Base-by-base conservation (phyloP, 768 basidiomycete species). In the Leccinum disarticulatum region DNA sequence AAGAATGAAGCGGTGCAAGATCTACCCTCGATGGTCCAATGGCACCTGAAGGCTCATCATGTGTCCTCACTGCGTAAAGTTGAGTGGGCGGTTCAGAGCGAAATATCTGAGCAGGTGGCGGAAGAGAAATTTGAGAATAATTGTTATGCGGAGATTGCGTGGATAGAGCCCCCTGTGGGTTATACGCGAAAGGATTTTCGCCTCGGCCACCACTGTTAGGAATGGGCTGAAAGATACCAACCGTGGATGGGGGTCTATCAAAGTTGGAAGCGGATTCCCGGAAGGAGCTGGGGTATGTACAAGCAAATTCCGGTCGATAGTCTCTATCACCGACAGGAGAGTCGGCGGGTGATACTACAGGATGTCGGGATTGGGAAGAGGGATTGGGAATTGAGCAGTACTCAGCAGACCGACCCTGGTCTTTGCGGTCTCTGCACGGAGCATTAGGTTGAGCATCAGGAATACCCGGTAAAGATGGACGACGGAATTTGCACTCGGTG, bases 1-100 rank as follows among this genome's bases (percentile, higher is more conserved):
- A 74, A 19, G 81, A 74, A 55, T 81, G 75, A 52, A 90, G 76
- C 14, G 88, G 87, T 7, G 83, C 85, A 15, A 90, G 79, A 59
- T 79, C 80, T 36, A 77, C 72, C 35, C 74, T 70, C 15, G 67
- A 61, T 4, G 72, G 60, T 57, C 72, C 72, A 14, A 66, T 63
- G 8, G 64, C 47, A 30, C 54, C 27, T 25, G 50, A 14, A 17
- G 69, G 43, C 25, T 65, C 73, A 0, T 68, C 71, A 25, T 62
- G 41, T 3, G 66, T n/a, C 36, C 54, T 59, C 28, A 74, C 74
- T 38, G 74, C 68, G 54, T 71, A 73, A 13, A 74, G 68, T 41
- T 70, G 73, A 30, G 68, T 55, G 4, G 73, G 68, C 1, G 57
- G 66, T 28, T 69, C 74, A 30, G 71, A 47, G 6, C 62, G 66